Percentiles rank a stretch among this genome's conserved stretches.
Evolutionary conservation across 1,139 yeast species (phyloP).

Genomic region (Insectozyma bohioensis): DNA sequence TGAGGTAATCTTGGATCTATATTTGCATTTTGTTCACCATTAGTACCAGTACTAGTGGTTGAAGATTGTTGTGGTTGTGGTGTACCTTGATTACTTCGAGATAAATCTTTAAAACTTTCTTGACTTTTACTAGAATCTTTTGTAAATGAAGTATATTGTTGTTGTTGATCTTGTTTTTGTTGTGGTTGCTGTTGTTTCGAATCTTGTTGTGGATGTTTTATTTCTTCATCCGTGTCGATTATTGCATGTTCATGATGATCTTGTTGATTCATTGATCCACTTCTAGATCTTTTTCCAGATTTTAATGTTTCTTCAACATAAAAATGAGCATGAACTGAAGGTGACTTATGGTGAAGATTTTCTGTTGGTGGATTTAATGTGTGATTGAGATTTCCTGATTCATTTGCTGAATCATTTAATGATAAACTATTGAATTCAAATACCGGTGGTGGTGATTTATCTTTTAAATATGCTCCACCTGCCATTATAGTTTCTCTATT

Average conservation of each 20-base stretch:
- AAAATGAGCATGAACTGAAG: constrained; percentile 80
- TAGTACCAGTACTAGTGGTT: constrained; percentile 10
- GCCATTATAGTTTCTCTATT: constrained; percentile 46
- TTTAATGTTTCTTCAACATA: constrained; percentile 69
- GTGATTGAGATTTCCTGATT: constrained; percentile 25
- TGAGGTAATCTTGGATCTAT: constrained; percentile 82
- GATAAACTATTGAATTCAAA: constrained; percentile 4
- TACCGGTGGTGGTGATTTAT: constrained; percentile 10
- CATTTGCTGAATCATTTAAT: constrained; percentile 1
- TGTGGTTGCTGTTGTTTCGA: constrained; percentile 1
- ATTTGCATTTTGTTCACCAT: constrained; percentile 51
- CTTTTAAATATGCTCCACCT: constrained; percentile 49
- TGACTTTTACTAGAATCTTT: constrained; percentile 10
- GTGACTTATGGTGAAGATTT: constrained; percentile 49
- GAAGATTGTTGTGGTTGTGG: constrained; percentile 11
- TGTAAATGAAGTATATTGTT: not conserved
- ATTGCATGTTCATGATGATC: constrained; percentile 2
- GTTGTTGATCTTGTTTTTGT: not conserved
- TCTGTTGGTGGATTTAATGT: constrained; percentile 32
- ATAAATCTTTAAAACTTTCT: constrained; percentile 10
- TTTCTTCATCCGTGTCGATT: no score
- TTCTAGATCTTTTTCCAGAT: constrained; percentile 40
- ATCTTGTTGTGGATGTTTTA: constrained; percentile 5
- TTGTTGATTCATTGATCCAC: constrained; percentile 29
- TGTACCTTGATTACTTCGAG: constrained; percentile 10